Evolutionary conservation across 257 asterid genomes (phyloP), one percentile per base, ranked within the genome.

Genomic region (Solanum dulcamara): DNA sequence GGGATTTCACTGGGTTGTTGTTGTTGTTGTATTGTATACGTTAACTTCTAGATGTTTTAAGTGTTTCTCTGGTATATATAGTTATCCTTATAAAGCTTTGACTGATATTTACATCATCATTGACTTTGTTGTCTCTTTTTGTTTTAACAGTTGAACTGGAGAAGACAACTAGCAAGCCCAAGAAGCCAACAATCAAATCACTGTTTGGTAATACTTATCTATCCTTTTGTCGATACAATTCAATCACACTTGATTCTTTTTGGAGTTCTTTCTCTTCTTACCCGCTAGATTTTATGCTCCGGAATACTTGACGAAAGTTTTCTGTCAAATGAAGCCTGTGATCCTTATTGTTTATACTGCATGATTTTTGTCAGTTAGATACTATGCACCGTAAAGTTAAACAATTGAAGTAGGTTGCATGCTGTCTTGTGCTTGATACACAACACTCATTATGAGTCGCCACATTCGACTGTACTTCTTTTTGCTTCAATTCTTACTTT

Each of bases 121-220:
- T 79, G 30, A 18, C 42, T 79, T 79, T 14, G 64, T 28, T 10
- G 30, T 48, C 18, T 77, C 17, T 0, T 48, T 77, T 77, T 28
- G 28, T 84, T 79, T 48, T 79, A 30, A 66, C 95, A 96, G 99
- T 97, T 88, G 98, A 96, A 88, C 83, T 96, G 84, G 93, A 95
- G 96, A 96, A 96, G 93, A 94, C 94, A 87, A 91, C 37, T 80
- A 87, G 89, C 87, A 94, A 90, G 85, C 85, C 98, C 44, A 95
- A 91, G 92, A 91, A 95, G 90, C 98, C 98, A 75, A 88, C 98
- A 70, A 91, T 96, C 86, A 96, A 95, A 89, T 83, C 97, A 55
- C 94, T 96, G 67, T 96, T 96, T 50, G 99, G 99, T 96, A 94
- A 72, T 53, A 26, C 44, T 84, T 53, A 5, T n/a, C 42, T 24